Conservation (phyloP, 768 basidiomycete species). For the Phanerodontia chrysosporium region DNA sequence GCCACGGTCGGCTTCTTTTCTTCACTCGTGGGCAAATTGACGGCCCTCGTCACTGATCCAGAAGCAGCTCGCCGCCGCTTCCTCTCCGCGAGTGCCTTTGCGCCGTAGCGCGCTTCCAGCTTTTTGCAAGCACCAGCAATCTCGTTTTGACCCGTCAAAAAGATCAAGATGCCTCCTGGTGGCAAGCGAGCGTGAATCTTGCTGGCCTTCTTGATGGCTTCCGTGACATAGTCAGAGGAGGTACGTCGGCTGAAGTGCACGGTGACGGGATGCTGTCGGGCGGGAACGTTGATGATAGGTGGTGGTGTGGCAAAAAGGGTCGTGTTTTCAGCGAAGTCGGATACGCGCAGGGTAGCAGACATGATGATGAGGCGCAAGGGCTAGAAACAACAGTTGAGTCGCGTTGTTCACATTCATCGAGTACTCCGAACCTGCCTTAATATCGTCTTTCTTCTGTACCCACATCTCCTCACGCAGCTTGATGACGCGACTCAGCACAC, state of each 20-base stretch:
- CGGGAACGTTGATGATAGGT: slow-evolving; percentile 86
- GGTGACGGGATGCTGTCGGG: slow-evolving; percentile 93
- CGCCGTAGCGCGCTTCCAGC: slow-evolving; percentile 74
- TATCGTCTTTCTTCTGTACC: slow-evolving; percentile 67
- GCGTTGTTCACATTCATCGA: neutral
- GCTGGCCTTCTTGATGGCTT: slow-evolving; percentile 83
- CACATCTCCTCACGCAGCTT: slow-evolving; percentile 88
- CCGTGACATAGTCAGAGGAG: slow-evolving; percentile 79
- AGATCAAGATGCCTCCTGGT: slow-evolving; percentile 88
- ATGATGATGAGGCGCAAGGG: slow-evolving; percentile 94
- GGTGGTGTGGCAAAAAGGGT: slow-evolving; percentile 79
- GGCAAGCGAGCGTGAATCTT: slow-evolving; percentile 94
- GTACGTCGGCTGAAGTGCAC: slow-evolving; percentile 91
- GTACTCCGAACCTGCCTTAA: slow-evolving; percentile 47
- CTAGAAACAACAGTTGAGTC: slow-evolving; percentile 28
- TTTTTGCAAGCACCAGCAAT: slow-evolving; percentile 81
- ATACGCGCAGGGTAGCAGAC: slow-evolving; percentile 94
- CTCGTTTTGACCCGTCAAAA: slow-evolving; percentile 95
- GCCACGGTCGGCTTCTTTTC: slow-evolving; percentile 24
- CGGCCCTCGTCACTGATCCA: slow-evolving; percentile 1
- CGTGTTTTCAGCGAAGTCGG: slow-evolving; percentile 86
- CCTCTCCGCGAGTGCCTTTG: slow-evolving; percentile 55
- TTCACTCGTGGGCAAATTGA: neutral
- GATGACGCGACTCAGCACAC: slow-evolving; percentile 91
- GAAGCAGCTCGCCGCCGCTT: slow-evolving; percentile 29